These are phyloP conservation scores for Dalechampia spathulata DNA, from an alignment of 441 rosid genomes.

Conservation along the genomic window DNA sequence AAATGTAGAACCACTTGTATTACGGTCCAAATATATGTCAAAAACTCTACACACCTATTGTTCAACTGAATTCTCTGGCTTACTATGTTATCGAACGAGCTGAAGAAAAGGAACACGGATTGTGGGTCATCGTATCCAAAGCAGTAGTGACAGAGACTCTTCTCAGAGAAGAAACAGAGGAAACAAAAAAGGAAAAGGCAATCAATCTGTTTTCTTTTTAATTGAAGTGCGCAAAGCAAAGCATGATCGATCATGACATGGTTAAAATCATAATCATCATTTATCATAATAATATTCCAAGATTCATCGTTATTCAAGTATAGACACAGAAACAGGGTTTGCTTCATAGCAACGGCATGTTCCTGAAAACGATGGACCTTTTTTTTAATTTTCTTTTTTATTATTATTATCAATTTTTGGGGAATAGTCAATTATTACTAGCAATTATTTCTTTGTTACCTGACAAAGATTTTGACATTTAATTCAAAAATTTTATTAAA, in stretches of 20 bases:
- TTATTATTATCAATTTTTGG: not conserved
- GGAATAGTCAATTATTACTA: not conserved
- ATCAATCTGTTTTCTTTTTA: not conserved
- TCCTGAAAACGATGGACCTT: not conserved
- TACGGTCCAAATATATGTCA: too few species aligned
- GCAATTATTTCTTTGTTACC: not conserved
- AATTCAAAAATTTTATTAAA: too few species aligned
- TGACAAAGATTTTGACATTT: not conserved
- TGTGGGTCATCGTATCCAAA: slow-evolving; percentile 29
- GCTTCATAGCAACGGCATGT: slow-evolving; percentile 15
- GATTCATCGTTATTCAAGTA: too few species aligned
- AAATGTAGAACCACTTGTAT: slow-evolving; percentile 7
- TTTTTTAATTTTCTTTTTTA: too few species aligned
- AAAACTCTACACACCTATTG: too few species aligned
- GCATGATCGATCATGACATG: not conserved
- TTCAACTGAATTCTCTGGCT: too few species aligned
- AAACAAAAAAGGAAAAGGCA: not conserved
- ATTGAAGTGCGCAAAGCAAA: not conserved
- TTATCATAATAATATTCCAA: not conserved
- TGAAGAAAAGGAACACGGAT: slow-evolving; percentile 25
- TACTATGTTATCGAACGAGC: not conserved
- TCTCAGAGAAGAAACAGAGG: too few species aligned
- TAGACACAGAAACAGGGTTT: not conserved
- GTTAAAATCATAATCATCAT: not conserved
- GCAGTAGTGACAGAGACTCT: slow-evolving; percentile 15